Base-by-base conservation (phyloP, 2,329 filamentous ascomycete species). In the Verticillium nonalfalfae region DNA sequence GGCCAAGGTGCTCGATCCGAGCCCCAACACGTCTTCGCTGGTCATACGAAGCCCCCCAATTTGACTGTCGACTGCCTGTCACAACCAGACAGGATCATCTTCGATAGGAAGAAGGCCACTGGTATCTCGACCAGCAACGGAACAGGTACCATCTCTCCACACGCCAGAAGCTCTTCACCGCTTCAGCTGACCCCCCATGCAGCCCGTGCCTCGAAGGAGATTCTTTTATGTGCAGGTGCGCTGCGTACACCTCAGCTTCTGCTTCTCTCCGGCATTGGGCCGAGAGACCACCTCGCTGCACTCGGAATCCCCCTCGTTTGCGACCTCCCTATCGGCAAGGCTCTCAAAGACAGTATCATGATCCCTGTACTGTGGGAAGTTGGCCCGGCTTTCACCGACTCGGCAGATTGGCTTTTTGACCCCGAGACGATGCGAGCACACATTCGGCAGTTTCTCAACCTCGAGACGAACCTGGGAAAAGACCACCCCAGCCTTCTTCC, bases 301-400 rank as follows among this genome's bases (percentile, higher is more conserved):
- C 56, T 61, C 4, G 35, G 18, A 9, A 58, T 61, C 2, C 52
- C 57, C 4, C 10, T 57, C 18, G 73, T 76, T 57, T 62, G 65
- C 0, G 68, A 73, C 15, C 66, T 76, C 35, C 67, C 67, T 14
- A 74, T 78, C 11, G 55, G 55, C 33, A n/a, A 26, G 7, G 11
- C 34, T 11, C 33, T 57, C 7, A 35, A 57, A 57, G 55, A 57
- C 55, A 35, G 13, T 31, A n/a, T 38, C 11, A 21, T 57, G 31
- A 36, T 57, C 26, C 31, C 55, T n/a, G 18, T 57, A 7, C 10
- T 39, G 15, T 57, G 55, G 55, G 55, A 57, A n/a, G 55, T 57
- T n/a, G 35, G 33, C 5, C 2, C 34, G 38, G 10, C 55, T 11
- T 38, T 57, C 7, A 57, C 31, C 55, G 33, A 38, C 5, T 38